A percentile compares a stretch with the other conserved stretches of the same genome.
These are phyloP conservation scores for Uronychia binucleata DNA, from an alignment of 73 alveolate genomes.

Conservation along the genomic window DNA sequence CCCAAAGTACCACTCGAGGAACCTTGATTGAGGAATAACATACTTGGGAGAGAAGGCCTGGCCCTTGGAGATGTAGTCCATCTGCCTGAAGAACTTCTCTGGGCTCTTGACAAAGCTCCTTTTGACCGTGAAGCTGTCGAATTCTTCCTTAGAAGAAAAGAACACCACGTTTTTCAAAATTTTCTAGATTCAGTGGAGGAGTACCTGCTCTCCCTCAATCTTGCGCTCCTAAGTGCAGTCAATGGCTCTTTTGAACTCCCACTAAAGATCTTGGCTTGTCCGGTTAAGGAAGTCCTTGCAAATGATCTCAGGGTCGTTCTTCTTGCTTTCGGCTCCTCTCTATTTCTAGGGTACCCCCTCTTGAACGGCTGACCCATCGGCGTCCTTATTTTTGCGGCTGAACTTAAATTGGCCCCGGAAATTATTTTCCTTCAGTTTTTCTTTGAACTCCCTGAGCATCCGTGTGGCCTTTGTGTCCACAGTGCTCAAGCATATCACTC, in stretches of 20 bases:
- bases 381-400: neutral
- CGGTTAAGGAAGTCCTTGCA: neutral
- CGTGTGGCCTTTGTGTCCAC: neutral
- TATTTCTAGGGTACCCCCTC: neutral
- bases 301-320: neutral
- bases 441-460: neutral
- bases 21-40: neutral
- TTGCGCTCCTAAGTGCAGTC: neutral
- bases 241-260: neutral
- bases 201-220: neutral
- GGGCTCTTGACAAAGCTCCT: neutral
- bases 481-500: neutral
- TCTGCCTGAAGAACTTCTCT: neutral
- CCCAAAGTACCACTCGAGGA: slow-evolving; percentile 1
- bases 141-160: neutral
- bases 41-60: neutral
- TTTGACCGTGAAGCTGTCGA: neutral
- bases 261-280: neutral
- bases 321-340: neutral
- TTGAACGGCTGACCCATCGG: neutral
- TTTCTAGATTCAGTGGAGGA: neutral
- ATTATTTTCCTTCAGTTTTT: neutral
- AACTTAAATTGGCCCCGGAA: neutral
- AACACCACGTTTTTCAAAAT: neutral
- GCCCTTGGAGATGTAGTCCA: neutral